A percentile compares a stretch with the other conserved stretches of the same genome.
phyloP scores from a whole-genome alignment of 257 asterid species.

The Solanum bukasovii region DNA sequence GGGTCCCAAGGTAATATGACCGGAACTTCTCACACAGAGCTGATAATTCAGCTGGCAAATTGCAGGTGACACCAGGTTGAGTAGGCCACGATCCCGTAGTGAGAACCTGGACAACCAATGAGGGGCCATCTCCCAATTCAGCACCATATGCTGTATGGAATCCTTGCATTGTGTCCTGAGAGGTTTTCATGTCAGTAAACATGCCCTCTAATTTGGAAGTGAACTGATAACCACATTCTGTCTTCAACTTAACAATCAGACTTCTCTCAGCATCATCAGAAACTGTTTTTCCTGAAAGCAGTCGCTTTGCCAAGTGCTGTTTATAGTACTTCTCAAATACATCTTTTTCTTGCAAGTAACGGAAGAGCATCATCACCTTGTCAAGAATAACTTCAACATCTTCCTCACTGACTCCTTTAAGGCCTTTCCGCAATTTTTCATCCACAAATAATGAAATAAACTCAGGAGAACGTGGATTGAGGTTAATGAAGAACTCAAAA shows the following conservation, averaged over 20 bases:
- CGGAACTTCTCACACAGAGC: slow-evolving; percentile 66
- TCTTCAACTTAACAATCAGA: slow-evolving; percentile 71
- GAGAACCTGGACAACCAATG: slow-evolving; percentile 71
- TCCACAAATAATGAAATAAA: slow-evolving; percentile 79
- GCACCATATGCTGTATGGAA: slow-evolving; percentile 45
- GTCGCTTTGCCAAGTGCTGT: slow-evolving; percentile 86
- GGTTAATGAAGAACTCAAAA: slow-evolving; percentile 75
- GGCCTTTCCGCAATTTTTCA: slow-evolving; percentile 72
- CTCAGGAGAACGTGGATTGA: slow-evolving; percentile 86
- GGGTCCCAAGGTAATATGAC: slow-evolving; percentile 78
- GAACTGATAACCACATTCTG: slow-evolving; percentile 84
- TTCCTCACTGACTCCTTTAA: slow-evolving; percentile 80
- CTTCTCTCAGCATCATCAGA: slow-evolving; percentile 95
- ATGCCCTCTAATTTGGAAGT: slow-evolving; percentile 87
- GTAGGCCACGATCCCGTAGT: slow-evolving; percentile 94
- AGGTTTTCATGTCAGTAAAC: slow-evolving; percentile 93
- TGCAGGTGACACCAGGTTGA: slow-evolving; percentile 55
- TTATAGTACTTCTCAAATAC: slow-evolving; percentile 88
- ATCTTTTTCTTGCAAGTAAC: slow-evolving; percentile 90
- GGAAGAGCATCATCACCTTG: slow-evolving; percentile 85
- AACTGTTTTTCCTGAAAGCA: slow-evolving; percentile 68
- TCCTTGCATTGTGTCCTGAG: slow-evolving; percentile 88
- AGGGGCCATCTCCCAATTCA: slow-evolving; percentile 57
- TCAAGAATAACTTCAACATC: slow-evolving; percentile 74
- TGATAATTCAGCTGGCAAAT: slow-evolving; percentile 61